Evolutionary conservation across 2,329 filamentous ascomycete species (phyloP), one percentile per base, ranked within the genome.

Genomic region (Rutstroemia sp.): DNA sequence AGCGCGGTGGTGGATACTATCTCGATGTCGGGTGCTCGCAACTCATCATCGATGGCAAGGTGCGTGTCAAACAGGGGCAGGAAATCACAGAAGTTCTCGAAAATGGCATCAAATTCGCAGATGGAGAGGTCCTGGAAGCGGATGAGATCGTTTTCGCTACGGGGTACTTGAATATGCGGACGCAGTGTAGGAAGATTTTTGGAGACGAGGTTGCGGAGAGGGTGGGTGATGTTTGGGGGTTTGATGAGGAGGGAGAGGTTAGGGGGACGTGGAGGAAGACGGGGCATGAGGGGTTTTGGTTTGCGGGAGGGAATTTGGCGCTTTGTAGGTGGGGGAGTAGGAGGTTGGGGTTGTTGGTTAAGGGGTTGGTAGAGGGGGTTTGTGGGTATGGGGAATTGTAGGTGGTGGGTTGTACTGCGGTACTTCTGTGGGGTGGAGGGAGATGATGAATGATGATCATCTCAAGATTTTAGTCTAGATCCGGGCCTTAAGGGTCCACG

Each of bases 1-100:
- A 81, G 61, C 76, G 80, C 7, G 81, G 81, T 12, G 79, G 79
- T 2, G 78, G 79, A 0, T 81, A 81, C 60, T 82, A 81, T 62
- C 76, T 82, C 56, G 77, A 82, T 56, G 77, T 81, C 7, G 79
- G 79, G 1, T 74, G 72, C 9, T 76, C 74, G 9, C 68, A 76
- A 60, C 70, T 81, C n/a, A 79, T 82, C 54, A 42, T 58, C 27
- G 74, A 79, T 38, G 76, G 78, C 4, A 79, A 79, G 61, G 76
- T 82, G 60, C 77, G 76, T 49, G 67, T 82, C n/a, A 75, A 75
- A 51, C 72, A 75, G 54, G 74, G 71, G 10, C 72, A 72, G 2
- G 75, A 76, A 3, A 77, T 81, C 54, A 62, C 68, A 1, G 66
- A 68, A 3, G 74, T 81, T 48, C 70, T 71, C 0, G 64, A 69